phyloP scores from a whole-genome alignment of 495 filamentous ascomycete species.

The Penicillium fimorum region DNA sequence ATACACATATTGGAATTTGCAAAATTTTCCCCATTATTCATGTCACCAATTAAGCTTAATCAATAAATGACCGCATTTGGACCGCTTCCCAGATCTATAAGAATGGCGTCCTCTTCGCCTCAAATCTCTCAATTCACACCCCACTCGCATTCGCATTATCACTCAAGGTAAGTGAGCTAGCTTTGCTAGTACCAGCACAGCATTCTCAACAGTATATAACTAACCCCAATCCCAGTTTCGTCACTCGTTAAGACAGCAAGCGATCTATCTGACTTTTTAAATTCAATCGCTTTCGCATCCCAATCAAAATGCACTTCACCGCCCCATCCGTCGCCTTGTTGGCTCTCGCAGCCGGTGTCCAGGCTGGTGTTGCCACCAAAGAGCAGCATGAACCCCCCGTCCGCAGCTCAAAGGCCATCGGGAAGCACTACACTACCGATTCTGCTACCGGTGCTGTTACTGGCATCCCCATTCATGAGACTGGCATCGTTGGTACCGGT shows the following conservation, averaged over 20 bases:
- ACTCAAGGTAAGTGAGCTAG: constrained; percentile 14
- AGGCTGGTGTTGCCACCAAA: constrained; percentile 13
- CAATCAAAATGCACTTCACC: constrained; percentile 30
- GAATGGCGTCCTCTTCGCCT: constrained; percentile 14
- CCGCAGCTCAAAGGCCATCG: constrained; percentile 8
- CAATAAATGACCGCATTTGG: constrained; percentile 25
- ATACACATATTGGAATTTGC: constrained; percentile 2
- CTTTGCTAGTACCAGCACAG: background rate
- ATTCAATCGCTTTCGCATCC: constrained; percentile 23
- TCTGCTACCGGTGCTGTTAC: constrained; percentile 11
- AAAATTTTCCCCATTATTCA: constrained; percentile 13
- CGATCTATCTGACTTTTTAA: constrained; percentile 14
- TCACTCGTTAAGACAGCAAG: constrained; percentile 29
- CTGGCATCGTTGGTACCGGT: background rate
- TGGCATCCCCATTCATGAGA: background rate
- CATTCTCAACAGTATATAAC: background rate
- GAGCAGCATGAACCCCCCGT: constrained; percentile 22
- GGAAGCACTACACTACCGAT: background rate
- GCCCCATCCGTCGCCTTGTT: constrained; percentile 22
- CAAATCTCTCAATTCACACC: background rate
- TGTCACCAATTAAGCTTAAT: constrained; percentile 18
- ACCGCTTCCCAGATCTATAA: constrained; percentile 24
- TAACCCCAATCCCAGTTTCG: constrained; percentile 8
- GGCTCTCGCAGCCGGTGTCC: constrained; percentile 29
- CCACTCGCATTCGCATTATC: constrained; percentile 14